Conservation (phyloP, 805 yeast genomes). For the Metschnikowia henanensis region DNA sequence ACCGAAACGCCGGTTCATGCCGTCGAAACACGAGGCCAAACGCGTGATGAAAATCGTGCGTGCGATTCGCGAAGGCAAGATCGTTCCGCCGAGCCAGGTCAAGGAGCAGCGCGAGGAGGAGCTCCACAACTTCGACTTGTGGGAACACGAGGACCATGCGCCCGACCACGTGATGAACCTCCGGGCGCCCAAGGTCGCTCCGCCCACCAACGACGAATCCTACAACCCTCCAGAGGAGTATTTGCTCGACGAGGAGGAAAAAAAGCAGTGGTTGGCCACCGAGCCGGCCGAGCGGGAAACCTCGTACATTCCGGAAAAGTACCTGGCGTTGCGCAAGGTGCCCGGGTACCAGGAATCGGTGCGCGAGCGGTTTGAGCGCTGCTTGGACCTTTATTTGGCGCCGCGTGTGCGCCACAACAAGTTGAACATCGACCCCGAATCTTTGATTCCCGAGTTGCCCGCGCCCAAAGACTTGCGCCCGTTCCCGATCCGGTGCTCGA, state of each 20-base stretch:
- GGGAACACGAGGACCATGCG: slow-evolving; percentile 59
- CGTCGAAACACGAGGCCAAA: slow-evolving; percentile 96
- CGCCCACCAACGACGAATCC: slow-evolving; percentile 95
- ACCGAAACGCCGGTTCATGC: slow-evolving; percentile 95
- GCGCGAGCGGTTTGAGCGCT: slow-evolving; percentile 91
- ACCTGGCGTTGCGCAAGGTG: slow-evolving; percentile 78
- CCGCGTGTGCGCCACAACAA: slow-evolving; percentile 93
- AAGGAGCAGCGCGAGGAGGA: slow-evolving; percentile 54
- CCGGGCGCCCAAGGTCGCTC: slow-evolving; percentile 93
- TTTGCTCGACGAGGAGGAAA: slow-evolving; percentile 75
- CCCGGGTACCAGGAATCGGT: slow-evolving; percentile 88
- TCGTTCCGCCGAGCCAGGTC: slow-evolving; percentile 68
- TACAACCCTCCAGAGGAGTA: slow-evolving; percentile 98
- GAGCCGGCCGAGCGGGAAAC: slow-evolving; percentile 79
- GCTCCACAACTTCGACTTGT: slow-evolving; percentile 67
- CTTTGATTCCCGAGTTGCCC: slow-evolving; percentile 93
- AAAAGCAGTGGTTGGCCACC: slow-evolving; percentile 61
- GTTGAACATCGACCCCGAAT: slow-evolving; percentile 92
- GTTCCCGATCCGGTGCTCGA: slow-evolving; percentile 90
- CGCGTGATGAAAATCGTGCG: slow-evolving; percentile 93
- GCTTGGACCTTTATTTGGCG: slow-evolving; percentile 90
- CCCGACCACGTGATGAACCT: slow-evolving; percentile 85
- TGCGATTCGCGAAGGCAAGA: slow-evolving; percentile 96
- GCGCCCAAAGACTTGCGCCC: slow-evolving; percentile 96
- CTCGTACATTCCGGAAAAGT: slow-evolving; percentile 82